These are phyloP conservation scores for Parastagonospora avenae DNA, from an alignment of 2,329 filamentous ascomycete genomes.

Conservation along the genomic window DNA sequence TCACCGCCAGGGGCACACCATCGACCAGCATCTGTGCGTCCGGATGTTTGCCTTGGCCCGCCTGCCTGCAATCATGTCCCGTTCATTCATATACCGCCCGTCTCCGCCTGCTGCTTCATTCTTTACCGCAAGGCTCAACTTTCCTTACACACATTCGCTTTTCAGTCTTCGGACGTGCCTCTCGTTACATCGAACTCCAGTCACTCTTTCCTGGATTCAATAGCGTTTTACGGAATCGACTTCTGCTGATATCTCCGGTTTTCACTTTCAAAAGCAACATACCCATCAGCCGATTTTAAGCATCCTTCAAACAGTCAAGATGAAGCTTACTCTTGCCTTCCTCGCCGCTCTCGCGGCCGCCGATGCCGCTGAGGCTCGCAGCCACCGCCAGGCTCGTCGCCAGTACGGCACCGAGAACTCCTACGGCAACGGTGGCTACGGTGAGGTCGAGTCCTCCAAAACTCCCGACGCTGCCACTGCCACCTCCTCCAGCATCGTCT, in stretches of 20 bases:
- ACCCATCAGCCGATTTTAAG: constrained; percentile 5
- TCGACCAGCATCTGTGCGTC: constrained; percentile 21
- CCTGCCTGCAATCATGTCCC: constrained; percentile 32
- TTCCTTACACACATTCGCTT: constrained; percentile 44
- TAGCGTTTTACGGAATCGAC: constrained; percentile 34
- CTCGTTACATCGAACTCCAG: constrained; percentile 42
- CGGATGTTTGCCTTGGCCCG: constrained; percentile 31
- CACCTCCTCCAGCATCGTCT: background rate
- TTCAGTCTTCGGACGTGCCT: constrained; percentile 39
- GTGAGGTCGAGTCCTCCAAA: constrained; percentile 11
- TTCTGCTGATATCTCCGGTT: constrained; percentile 33
- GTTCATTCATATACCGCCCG: constrained; percentile 41
- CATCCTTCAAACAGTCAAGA: constrained; percentile 27
- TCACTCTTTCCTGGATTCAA: constrained; percentile 45
- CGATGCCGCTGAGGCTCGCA: constrained; percentile 37
- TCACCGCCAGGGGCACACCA: constrained; percentile 36
- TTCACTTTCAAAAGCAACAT: constrained; percentile 23
- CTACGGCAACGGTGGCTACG: constrained; percentile 16
- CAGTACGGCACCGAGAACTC: constrained; percentile 20
- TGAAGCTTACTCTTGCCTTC: constrained; percentile 43
- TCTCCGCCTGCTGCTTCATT: constrained; percentile 19
- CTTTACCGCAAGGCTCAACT: constrained; percentile 43
- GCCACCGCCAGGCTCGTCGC: constrained; percentile 35
- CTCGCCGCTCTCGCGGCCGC: constrained; percentile 37
- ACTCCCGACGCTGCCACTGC: constrained; percentile 6